Evolutionary conservation across 2,329 filamentous ascomycete species (phyloP), one percentile per base, ranked within the genome.

Genomic region (Gyromitra esculenta): DNA sequence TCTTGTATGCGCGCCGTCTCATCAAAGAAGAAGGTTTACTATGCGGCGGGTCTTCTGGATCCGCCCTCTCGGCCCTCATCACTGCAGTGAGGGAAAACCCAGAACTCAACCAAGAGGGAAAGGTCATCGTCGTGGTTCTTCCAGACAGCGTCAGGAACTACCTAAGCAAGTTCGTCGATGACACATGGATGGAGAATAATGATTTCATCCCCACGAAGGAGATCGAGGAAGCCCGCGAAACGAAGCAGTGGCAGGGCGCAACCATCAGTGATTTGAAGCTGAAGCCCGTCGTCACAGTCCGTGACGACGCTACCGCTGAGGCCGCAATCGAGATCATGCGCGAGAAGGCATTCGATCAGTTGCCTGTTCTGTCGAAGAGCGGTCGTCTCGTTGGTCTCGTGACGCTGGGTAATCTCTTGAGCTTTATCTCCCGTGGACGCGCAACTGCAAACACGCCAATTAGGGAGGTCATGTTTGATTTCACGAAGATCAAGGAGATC

Each of bases 171-270:
- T 99, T 99, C 83, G 94, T 94, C 80, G 96, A 99, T 83, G 96
- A 99, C 83, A 96, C 98, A 86, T 99, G 96, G 96, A 90, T 99
- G 72, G 94, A 94, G 11, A 96, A 96, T 79, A 99, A 99, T 85
- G 91, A 95, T 83, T 92, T 99, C 31, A 88, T 98, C 35, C 89
- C 92, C 50, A 87, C 85, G 59, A 81, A 83, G 15, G 81, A 81
- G 62, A 79, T 81, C 35, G 81, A 83, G 64, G 85, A 82, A 78
- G 72, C 72, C 1, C 81, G 80, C 76, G 83, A 84, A 66, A 82
- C 82, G 6, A 81, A 83, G 78, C 82, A 91, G 9, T 96, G 96
- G 83, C 87, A 87, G 56, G 89, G 89, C 73, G 93, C 92, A 54
- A 97, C 92, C 52, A 91, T 99, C 81, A 88, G 90, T 52, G 89